Evolutionary conservation across 1,284 basidiomycete species (phyloP), one percentile per base, ranked within the genome.

Genomic region (Boletus sp.): DNA sequence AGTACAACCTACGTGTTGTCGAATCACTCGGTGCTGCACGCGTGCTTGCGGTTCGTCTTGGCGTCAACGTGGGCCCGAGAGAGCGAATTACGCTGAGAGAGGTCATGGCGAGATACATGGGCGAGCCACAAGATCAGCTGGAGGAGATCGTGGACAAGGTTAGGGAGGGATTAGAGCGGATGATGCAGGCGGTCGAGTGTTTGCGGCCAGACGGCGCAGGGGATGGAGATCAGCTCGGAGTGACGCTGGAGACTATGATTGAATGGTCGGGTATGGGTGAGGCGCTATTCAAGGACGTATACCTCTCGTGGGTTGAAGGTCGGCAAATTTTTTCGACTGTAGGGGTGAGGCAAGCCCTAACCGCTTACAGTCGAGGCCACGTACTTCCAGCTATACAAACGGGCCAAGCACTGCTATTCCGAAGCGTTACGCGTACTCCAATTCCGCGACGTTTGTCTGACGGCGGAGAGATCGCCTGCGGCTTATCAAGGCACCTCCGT

Each of bases 1-100:
- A 82, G 38, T 94, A 94, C 72, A 94, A 94, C 65, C 74, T 94
- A 27, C 85, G 91, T 17, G 90, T 92, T 17, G 85, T 94, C 16
- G 92, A 94, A 68, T 88, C 84, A 0, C 81, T 91, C 23, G 84
- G 82, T 44, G 85, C 82, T 2, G 88, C 91, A 0, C 76, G 87
- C 13, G 73, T 91, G 6, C 76, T 94, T 10, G 80, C 82, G 0
- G 73, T 73, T 22, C 65, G 71, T 5, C 75, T 90, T 29, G 75
- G 72, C 0, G 63, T 85, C 20, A 36, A 61, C 1, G 66, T 76
- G 8, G 71, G 59, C 0, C 42, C 60, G 25, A 70, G 63, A 22
- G 81, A 87, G 23, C 75, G 69, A 51, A 66, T 81, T 17, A 79
- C 78, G 0, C 58, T 75, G 17, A 64, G 78, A 44, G 74, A 77